Conservation (phyloP, 805 yeast genomes). For the Kuraishia hungarica region DNA sequence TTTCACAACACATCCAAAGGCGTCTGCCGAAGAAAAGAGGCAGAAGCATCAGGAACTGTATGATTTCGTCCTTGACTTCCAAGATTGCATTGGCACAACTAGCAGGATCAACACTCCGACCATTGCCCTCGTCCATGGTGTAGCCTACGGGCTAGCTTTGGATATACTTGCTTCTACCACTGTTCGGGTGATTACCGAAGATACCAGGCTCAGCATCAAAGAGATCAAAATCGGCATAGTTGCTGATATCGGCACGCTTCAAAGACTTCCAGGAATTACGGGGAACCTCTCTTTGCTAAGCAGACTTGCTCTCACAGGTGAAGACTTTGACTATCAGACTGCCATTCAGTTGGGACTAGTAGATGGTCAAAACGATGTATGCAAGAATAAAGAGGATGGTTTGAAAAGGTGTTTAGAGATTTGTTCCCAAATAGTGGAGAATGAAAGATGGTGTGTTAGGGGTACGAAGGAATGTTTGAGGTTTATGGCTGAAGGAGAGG, state of each 20-base stretch:
- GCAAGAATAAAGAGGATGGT: constrained; percentile 39
- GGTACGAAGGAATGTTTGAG: constrained; percentile 57
- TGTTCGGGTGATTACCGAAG: constrained; percentile 47
- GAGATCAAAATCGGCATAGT: constrained; percentile 69
- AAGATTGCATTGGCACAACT: constrained; percentile 42
- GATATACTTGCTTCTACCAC: constrained; percentile 55
- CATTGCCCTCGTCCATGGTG: constrained; percentile 59
- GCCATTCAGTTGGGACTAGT: constrained; percentile 52
- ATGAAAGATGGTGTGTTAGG: constrained; percentile 49
- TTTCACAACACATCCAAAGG: background rate
- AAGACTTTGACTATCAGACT: constrained; percentile 41
- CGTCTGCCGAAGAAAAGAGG: constrained; percentile 8
- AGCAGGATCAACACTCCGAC: constrained; percentile 48
- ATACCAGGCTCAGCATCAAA: constrained; percentile 47
- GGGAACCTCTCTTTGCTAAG: constrained; percentile 49
- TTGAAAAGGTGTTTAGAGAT: constrained; percentile 37
- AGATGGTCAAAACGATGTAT: constrained; percentile 25
- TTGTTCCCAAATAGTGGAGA: constrained; percentile 37
- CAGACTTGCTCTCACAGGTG: constrained; percentile 58
- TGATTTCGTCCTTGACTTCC: constrained; percentile 46
- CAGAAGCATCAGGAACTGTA: constrained; percentile 20
- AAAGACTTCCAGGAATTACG: constrained; percentile 48
- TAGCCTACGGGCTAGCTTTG: constrained; percentile 54
- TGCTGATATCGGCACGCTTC: constrained; percentile 75
- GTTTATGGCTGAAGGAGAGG: constrained; percentile 25